Evolutionary conservation across 2,329 filamentous ascomycete genomes (phyloP).

Genomic region (Colletotrichum orbiculare): DNA sequence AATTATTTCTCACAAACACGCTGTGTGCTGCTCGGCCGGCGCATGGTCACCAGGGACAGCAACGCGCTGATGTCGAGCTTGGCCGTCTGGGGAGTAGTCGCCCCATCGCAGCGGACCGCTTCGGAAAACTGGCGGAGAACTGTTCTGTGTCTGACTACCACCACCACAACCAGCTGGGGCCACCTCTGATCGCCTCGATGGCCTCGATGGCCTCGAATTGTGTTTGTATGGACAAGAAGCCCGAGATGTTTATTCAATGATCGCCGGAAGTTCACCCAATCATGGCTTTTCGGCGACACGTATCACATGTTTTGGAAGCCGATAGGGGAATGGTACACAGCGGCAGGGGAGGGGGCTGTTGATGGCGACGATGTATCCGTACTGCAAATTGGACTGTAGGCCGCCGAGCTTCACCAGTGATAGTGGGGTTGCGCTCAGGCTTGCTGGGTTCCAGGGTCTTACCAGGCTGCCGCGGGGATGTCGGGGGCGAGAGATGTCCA

Average conservation of each 20-base stretch:
- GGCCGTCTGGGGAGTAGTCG: conserved; percentile 3
- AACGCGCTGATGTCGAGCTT: conserved; percentile 15
- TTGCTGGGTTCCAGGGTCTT: conserved; percentile 23
- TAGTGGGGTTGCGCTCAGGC: conserved; percentile 24
- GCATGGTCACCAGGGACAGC: neutral
- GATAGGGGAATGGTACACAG: neutral
- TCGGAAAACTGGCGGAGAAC: conserved; percentile 35
- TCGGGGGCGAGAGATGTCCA: conserved; percentile 28
- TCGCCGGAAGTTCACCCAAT: neutral
- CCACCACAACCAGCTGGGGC: too few species aligned
- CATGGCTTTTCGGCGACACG: neutral
- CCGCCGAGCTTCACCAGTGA: conserved; percentile 21
- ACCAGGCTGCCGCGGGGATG: conserved; percentile 25
- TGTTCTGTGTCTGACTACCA: neutral
- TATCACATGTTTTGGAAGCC: conserved; percentile 12
- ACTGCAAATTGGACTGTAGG: too few species aligned
- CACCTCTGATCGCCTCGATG: too few species aligned
- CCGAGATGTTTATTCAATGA: too few species aligned
- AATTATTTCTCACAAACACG: neutral
- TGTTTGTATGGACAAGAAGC: too few species aligned
- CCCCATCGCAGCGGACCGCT: conserved; percentile 5
- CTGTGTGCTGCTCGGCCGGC: neutral
- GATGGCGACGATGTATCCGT: too few species aligned
- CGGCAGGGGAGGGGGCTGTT: neutral
- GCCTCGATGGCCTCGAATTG: too few species aligned